Evolutionary conservation across 2,329 filamentous ascomycete species (phyloP).

Genomic region (Microcyclosporella mali): DNA sequence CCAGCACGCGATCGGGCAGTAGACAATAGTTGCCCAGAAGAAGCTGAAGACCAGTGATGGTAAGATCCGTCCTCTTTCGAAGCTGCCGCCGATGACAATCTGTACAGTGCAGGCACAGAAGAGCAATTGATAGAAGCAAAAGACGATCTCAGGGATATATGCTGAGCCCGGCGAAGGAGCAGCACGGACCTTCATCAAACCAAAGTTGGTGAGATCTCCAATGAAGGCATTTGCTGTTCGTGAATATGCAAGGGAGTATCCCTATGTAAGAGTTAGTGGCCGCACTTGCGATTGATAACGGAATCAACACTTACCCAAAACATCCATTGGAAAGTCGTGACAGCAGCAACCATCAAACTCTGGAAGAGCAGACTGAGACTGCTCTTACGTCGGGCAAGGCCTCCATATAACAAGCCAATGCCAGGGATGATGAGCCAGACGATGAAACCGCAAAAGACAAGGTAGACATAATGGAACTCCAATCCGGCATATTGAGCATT

Average conservation of each 20-base stretch:
- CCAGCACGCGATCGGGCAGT: constrained; percentile 59
- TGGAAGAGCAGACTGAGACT: constrained; percentile 58
- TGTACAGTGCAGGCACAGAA: constrained; percentile 58
- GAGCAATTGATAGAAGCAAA: constrained; percentile 60
- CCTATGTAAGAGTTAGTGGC: constrained; percentile 29
- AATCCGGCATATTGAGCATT: constrained; percentile 54
- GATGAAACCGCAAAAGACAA: constrained; percentile 53
- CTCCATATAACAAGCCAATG: constrained; percentile 59
- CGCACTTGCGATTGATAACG: no score
- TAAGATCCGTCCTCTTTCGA: constrained; percentile 58
- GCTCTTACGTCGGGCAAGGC: constrained; percentile 57
- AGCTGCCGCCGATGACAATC: constrained; percentile 59
- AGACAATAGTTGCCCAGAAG: constrained; percentile 60
- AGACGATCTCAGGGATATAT: constrained; percentile 58
- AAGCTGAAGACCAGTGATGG: constrained; percentile 60
- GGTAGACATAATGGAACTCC: constrained; percentile 58
- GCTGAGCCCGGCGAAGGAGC: constrained; percentile 54
- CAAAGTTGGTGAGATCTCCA: constrained; percentile 56
- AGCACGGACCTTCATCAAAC: constrained; percentile 54
- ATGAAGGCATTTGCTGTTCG: constrained; percentile 57
- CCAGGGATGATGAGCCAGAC: constrained; percentile 63
- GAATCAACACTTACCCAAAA: constrained; percentile 40
- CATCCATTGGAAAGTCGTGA: constrained; percentile 56
- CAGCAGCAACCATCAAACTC: constrained; percentile 52
- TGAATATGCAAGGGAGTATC: constrained; percentile 58